Conservation (phyloP, 202 grass and related monocot genomes). For the Dendrocalamus latiflorus region DNA sequence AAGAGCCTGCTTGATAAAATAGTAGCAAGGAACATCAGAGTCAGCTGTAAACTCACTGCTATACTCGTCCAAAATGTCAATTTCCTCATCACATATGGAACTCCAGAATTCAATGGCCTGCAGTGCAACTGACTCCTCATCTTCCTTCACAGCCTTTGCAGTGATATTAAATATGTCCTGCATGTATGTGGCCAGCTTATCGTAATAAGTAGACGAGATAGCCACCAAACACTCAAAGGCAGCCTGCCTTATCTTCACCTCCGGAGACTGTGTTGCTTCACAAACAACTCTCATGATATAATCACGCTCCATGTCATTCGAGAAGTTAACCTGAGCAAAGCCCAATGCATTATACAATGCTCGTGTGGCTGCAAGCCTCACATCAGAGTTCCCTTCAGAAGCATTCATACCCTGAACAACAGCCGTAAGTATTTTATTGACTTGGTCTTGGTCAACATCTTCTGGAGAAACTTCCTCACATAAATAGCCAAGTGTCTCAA, state of each 20-base stretch:
- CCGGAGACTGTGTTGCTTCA: slow-evolving; percentile 65
- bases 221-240: slow-evolving; percentile 90
- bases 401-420: slow-evolving; percentile 98
- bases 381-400: slow-evolving; percentile 77
- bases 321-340: slow-evolving; percentile 85
- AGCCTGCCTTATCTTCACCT: slow-evolving; percentile 83
- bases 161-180: slow-evolving; percentile 94
- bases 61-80: too few relatives aligned
- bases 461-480: slow-evolving; percentile 70
- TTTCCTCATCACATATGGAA: too few relatives aligned
- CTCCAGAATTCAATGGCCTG: slow-evolving; percentile 89
- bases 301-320: slow-evolving; percentile 92
- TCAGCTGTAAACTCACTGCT: too few relatives aligned
- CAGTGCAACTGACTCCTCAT: too few relatives aligned
- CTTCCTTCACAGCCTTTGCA: slow-evolving; percentile 82
- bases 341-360: slow-evolving; percentile 88
- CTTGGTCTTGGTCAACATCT: slow-evolving; percentile 76
- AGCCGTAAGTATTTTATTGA: slow-evolving; percentile 86
- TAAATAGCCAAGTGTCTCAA: too few relatives aligned
- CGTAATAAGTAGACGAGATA: slow-evolving; percentile 83
- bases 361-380: slow-evolving; percentile 75
- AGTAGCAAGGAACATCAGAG: too few relatives aligned
- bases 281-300: slow-evolving; percentile 91
- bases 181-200: slow-evolving; percentile 76
- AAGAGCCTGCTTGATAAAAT: too few relatives aligned